Conservation (phyloP, 331 rosid species). For the Malus hybrid region DNA sequence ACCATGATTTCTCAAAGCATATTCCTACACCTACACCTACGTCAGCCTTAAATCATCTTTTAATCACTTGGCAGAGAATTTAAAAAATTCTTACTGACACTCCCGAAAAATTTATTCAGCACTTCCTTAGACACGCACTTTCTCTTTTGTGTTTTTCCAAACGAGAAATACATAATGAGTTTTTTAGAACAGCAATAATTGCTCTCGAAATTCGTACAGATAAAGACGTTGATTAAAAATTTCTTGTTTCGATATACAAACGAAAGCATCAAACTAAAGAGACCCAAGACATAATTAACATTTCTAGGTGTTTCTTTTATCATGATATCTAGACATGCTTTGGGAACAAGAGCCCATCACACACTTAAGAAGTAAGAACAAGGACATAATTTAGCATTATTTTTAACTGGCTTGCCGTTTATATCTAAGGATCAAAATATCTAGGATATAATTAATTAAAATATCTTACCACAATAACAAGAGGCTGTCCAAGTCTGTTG, state of each 20-base stretch:
- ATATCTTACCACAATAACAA: conserved; percentile 17
- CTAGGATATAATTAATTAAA: not conserved
- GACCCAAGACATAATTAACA: not conserved
- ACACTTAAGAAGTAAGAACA: not conserved
- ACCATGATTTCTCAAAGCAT: not conserved
- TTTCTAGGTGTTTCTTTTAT: not conserved
- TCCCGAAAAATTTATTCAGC: no score
- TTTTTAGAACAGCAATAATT: no score
- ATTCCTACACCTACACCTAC: not conserved
- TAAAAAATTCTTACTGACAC: no score
- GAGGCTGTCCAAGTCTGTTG: conserved; percentile 16
- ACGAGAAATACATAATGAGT: no score
- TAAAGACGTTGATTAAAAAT: not conserved
- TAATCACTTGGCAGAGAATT: not conserved
- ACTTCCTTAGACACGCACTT: no score
- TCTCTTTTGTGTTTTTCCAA: no score
- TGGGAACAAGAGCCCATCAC: not conserved
- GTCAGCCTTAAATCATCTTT: not conserved
- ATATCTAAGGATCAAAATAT: not conserved
- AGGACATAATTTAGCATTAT: not conserved
- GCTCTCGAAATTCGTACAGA: no score
- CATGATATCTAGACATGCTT: not conserved
- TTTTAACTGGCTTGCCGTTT: not conserved
- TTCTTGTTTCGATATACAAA: not conserved
- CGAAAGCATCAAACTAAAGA: not conserved